Conservation (phyloP, 1,284 basidiomycete genomes). For the Ceratobasidium papillatum region DNA sequence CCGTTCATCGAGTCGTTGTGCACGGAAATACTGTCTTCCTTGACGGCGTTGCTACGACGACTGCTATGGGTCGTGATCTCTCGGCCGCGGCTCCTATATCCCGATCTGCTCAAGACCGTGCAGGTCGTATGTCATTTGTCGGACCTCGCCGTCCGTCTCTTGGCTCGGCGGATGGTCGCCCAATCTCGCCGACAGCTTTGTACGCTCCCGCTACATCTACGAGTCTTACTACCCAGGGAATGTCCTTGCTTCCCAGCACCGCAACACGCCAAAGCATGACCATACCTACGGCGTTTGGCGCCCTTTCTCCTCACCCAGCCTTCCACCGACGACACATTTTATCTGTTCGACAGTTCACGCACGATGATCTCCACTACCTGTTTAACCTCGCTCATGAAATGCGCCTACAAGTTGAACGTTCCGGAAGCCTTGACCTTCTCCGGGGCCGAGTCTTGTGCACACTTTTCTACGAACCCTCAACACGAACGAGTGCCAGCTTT, state of each 20-base stretch:
- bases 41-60: constrained; percentile 81
- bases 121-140: constrained; percentile 52
- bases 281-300: constrained; percentile 35
- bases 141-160: constrained; percentile 48
- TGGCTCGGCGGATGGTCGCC: constrained; percentile 39
- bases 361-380: constrained; percentile 91
- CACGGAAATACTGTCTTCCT: constrained; percentile 92
- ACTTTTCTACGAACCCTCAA: constrained; percentile 99
- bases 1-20: constrained; percentile 90
- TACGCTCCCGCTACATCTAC: constrained; percentile 45
- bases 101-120: constrained; percentile 22
- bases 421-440: constrained; percentile 88
- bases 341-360: constrained; percentile 92
- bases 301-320: constrained; percentile 64
- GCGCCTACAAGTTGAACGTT: constrained; percentile 93
- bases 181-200: constrained; percentile 45
- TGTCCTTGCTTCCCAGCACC: constrained; percentile 30
- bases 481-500: constrained; percentile 95
- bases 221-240: constrained; percentile 18
- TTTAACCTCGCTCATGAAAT: constrained; percentile 97
- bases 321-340: constrained; percentile 92
- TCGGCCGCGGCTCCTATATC: constrained; percentile 66
- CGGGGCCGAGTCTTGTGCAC: constrained; percentile 92
- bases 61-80: constrained; percentile 77
- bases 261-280: constrained; percentile 31